Evolutionary conservation across 1,284 basidiomycete species (phyloP), one percentile per base, ranked within the genome.

Genomic region (Cutaneotrichosporon dermatis): DNA sequence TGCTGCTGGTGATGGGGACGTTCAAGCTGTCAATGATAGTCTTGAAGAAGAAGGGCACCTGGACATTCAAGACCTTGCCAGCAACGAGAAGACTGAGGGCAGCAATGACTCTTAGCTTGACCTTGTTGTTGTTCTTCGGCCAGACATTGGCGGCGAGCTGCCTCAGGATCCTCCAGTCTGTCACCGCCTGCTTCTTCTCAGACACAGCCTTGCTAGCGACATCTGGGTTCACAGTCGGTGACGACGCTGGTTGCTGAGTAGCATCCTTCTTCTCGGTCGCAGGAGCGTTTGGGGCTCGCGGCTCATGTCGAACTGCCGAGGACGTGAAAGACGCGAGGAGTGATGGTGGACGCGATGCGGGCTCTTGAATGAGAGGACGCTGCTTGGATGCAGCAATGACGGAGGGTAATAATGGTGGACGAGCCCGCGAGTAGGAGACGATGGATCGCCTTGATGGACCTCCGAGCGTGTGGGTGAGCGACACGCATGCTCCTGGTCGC

Each of bases 1-100:
- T 86, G 0, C 83, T 81, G 8, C 88, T 82, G 0, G 87, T 84
- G 57, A 96, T 82, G 51, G 90, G 87, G 33, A 98, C 81, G 71
- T 96, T 97, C 64, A 99, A 81, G 1, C 86, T 77, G 74, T 99
- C 95, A 59, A 99, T 87, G 51, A 99, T 86, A 43, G 83, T 76
- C 76, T 98, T 99, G 84, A 99, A 99, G 66, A 98, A 83, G 67
- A 93, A 86, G 0, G 96, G 95, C 5, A 99, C 94, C 82, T 98
- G 95, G 0, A 99, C 95, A 73, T 98, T 99, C 60, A 98, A 80
- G 35, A 94, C 90, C 84, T 99, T 99, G 56, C 92, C 94, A 6
- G 84, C 82, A 41, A 98, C 82, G 41, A 99, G 81, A 57, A 99
- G 79, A 0, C 81, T 83, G 51, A 99, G 84, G 0, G 96, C 96